Conservation (phyloP, 352 stramenopile species). For the Pythium folliculosum region DNA sequence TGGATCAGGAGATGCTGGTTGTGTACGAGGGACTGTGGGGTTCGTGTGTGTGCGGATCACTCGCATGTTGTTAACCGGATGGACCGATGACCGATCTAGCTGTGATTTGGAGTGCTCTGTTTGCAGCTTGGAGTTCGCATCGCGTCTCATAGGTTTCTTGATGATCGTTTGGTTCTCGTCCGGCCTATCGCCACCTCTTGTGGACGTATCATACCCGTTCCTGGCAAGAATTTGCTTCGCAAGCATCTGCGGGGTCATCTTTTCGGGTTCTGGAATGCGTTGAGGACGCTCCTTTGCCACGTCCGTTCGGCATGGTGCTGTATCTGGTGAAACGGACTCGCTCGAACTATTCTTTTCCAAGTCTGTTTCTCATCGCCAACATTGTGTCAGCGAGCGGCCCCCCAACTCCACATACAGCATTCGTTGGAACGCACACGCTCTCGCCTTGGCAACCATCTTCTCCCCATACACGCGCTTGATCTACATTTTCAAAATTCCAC, state of each 20-base stretch:
- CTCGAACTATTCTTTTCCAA: slow-evolving; percentile 38
- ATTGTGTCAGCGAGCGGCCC: background rate
- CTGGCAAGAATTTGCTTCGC: slow-evolving; percentile 61
- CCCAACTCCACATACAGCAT: background rate
- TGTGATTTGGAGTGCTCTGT: background rate
- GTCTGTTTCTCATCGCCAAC: slow-evolving; percentile 35
- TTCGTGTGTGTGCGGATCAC: too few species aligned
- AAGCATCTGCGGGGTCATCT: slow-evolving; percentile 63
- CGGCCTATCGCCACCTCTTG: background rate
- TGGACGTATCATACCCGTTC: slow-evolving; percentile 48
- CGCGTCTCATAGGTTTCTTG: background rate
- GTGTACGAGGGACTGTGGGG: background rate
- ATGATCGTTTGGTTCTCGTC: too few species aligned
- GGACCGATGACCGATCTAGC: background rate
- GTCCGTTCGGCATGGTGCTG: background rate
- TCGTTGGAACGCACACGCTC: slow-evolving; percentile 42
- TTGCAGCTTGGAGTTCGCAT: background rate
- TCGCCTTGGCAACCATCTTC: slow-evolving; percentile 72
- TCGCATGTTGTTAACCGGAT: background rate
- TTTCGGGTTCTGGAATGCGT: slow-evolving; percentile 1
- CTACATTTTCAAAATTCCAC: slow-evolving; percentile 27
- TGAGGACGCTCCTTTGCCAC: background rate
- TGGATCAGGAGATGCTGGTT: background rate
- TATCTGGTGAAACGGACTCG: background rate
- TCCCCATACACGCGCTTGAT: slow-evolving; percentile 65